A percentile compares a stretch with the other conserved stretches of the same genome.
phyloP scores from a whole-genome alignment of 2,329 filamentous ascomycete genomes.

The Ilyonectria robusta region DNA sequence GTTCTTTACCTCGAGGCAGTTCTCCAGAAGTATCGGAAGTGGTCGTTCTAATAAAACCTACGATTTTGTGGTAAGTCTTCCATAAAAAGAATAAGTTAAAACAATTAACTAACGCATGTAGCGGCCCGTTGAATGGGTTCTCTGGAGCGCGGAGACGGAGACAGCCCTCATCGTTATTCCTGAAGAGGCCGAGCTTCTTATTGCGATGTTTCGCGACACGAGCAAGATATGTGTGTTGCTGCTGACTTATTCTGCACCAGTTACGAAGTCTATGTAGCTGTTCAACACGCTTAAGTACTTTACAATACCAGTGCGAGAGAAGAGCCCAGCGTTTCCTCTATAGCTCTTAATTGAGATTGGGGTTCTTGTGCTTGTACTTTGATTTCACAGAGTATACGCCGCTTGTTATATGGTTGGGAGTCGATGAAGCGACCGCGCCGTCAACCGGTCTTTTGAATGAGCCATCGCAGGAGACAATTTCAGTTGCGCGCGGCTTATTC shows the following conservation, averaged over 20 bases:
- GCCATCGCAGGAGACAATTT: background rate
- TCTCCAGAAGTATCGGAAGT: conserved; percentile 27
- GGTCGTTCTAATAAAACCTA: background rate
- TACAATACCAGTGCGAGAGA: conserved; percentile 62
- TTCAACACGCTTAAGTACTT: conserved; percentile 71
- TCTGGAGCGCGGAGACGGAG: conserved; percentile 65
- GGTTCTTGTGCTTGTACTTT: conserved; percentile 72
- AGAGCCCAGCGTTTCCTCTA: conserved; percentile 57
- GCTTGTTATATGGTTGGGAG: conserved; percentile 52
- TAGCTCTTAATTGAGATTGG: conserved; percentile 73
- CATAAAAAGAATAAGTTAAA: conserved; percentile 22
- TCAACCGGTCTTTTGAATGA: background rate
- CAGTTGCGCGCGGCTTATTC: background rate
- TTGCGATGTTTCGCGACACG: conserved; percentile 58
- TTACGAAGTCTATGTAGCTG: conserved; percentile 71
- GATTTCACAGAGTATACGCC: conserved; percentile 61
- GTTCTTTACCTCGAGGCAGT: conserved; percentile 55
- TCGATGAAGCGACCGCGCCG: background rate
- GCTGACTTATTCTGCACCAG: conserved; percentile 71
- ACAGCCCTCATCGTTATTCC: conserved; percentile 71
- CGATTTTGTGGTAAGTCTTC: conserved; percentile 28
- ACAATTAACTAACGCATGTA: conserved; percentile 44
- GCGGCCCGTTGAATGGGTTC: conserved; percentile 72
- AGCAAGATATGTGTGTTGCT: conserved; percentile 56
- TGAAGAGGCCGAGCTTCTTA: conserved; percentile 72